Percentiles rank a stretch among this genome's conserved stretches.
These are phyloP conservation scores for Neurospora intermedia DNA, from an alignment of 495 filamentous ascomycete species.

Conservation along the genomic window DNA sequence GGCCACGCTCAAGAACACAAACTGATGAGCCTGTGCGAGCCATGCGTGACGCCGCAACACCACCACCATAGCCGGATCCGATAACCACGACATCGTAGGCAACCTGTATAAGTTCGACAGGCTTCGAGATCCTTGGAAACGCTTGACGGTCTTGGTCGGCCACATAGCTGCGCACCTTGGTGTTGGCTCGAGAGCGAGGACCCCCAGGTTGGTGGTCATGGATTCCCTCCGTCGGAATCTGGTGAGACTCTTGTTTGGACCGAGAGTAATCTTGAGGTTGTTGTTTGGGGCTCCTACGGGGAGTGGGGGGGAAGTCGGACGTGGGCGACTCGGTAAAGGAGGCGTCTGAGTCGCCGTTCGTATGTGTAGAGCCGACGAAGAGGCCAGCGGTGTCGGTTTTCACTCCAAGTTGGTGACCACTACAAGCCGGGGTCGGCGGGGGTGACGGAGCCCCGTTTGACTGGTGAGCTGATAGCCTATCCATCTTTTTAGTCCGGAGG, in stretches of 20 bases:
- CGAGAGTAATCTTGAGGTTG: background rate
- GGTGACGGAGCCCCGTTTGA: constrained; percentile 16
- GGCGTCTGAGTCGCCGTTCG: background rate
- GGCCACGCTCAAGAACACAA: constrained; percentile 51
- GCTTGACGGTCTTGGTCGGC: constrained; percentile 27
- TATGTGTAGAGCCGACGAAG: background rate
- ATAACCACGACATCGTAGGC: constrained; percentile 57
- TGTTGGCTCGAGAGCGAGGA: constrained; percentile 23
- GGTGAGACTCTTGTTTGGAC: background rate
- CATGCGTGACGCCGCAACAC: constrained; percentile 55
- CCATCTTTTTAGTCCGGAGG: background rate
- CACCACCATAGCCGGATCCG: constrained; percentile 59
- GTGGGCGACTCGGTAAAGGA: constrained; percentile 7
- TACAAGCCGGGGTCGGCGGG: constrained; percentile 16
- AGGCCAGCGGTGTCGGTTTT: constrained; percentile 5
- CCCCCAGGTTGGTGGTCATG: constrained; percentile 20
- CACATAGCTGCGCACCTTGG: constrained; percentile 29
- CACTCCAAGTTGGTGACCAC: background rate
- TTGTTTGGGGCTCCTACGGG: constrained; percentile 1
- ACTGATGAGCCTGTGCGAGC: constrained; percentile 49
- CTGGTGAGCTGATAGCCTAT: background rate
- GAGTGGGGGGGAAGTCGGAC: background rate
- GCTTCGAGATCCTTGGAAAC: constrained; percentile 45
- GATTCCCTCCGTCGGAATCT: constrained; percentile 5
- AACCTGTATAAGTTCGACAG: constrained; percentile 44